Evolutionary conservation across 108 stramenopile species (phyloP), one percentile per base, ranked within the genome.

Genomic region (Licmophora abbreviata): DNA sequence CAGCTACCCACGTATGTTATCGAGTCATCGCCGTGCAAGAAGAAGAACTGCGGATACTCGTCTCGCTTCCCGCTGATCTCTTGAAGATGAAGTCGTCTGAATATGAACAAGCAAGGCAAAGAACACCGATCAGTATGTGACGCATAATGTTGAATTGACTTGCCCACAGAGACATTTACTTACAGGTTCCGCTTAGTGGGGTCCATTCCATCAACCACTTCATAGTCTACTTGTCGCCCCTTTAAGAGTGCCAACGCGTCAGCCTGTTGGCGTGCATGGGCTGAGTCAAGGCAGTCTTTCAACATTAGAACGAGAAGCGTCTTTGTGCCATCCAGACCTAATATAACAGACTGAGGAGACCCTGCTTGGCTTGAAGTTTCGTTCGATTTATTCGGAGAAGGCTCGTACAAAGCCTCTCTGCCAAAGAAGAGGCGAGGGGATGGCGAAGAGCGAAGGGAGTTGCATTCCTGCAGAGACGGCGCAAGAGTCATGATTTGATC

Each of bases 31-130:
- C 32, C 38, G 22, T 57, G 51, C 27, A 67, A 47, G 26, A 83
- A 54, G 70, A 85, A 89, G 54, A 89, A 79, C 47, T 89, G 87
- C 3, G 87, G 87, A 64, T 80, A 89, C 34, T 80, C 69, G 22
- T 61, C 87, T 7, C 81, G 56, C 8, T 72, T 44, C 3, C 83
- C 83, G 44, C 75, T 77, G 9, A 83, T 73, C 2, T 35, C 63
- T 48, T 83, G 85, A 26, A 89, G 55, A 40, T 67, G 48, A 55
- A 80, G 66, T n/a, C 87, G 68, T 29, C 48, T 57, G 6, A 44
- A 7, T 8, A 17, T n/a, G 15, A 17, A 18, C 8, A 7, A 44
- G 7, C 43, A 18, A 44, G 8, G 43, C n/a, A 44, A 17, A 15
- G 15, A 44, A 17, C 11, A 8, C 8, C 8, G 43, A 44, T 44